Evolutionary conservation across 345 rosid genomes (phyloP), one percentile per base, ranked within the genome.

Genomic region (Cardamine occulta): DNA sequence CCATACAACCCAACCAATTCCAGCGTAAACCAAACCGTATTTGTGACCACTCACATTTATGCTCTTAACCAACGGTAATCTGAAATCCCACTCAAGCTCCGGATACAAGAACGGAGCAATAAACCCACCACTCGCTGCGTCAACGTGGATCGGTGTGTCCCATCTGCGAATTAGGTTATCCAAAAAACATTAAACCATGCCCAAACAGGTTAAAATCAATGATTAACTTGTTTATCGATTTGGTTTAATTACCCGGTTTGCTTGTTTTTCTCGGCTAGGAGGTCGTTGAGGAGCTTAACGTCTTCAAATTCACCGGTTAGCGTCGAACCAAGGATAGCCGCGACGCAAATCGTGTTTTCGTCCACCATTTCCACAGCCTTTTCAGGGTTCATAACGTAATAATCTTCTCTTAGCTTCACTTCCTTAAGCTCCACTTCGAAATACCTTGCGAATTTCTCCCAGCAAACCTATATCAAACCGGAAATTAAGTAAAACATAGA

Each of bases 361-460:
- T 86, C 90, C 2, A 86, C 90, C 90, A 85, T 80, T 37, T 86
- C 86, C 5, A 75, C 90, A 2, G 86, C 90, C 24, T 81, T 80
- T 19, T 3, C 83, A 3, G 88, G 90, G 83, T 85, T 86, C 88
- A 85, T 83, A 2, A 85, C 90, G 73, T 87, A 87, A 63, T 83
- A 87, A 0, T 80, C 88, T 72, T 87, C 90, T 8, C 78, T 80
- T 4, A 86, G 78, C 72, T 85, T 85, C 72, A 86, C 90, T 67
- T 86, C 90, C 68, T 86, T 86, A 6, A 86, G 80, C 57, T 86
- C 90, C 45, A 86, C 90, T 66, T 86, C 90, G 55, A 86, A 87
- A 55, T 87, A 87, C 86, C 90, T 83, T 5, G 90, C 90, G 31
- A 87, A 87, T 73, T 87, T 87, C 84, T 87, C 90, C 90, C 90